Conservation (phyloP, 2,329 filamentous ascomycete species). For the Aspergillus terreus region DNA sequence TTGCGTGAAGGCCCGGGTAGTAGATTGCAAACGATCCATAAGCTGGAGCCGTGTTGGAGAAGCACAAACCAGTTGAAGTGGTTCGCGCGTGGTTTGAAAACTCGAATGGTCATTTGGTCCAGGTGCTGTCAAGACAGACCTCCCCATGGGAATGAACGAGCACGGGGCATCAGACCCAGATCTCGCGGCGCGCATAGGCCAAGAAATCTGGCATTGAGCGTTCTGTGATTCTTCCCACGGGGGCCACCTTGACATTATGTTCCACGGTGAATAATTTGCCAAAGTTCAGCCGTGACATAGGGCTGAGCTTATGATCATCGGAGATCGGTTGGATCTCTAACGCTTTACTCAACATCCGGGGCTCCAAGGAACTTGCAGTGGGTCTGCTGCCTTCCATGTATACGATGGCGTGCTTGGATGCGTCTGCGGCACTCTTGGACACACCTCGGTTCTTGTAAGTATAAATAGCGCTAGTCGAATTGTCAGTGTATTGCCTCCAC, state of each 20-base stretch:
- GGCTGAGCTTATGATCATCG: slow-evolving; percentile 21
- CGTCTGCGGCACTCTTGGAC: slow-evolving; percentile 33
- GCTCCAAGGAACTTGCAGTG: slow-evolving; percentile 20
- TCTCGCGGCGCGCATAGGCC: slow-evolving; percentile 15
- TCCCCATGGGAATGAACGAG: too few relatives aligned
- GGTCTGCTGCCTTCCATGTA: slow-evolving; percentile 21
- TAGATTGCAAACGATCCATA: too few relatives aligned
- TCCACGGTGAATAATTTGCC: slow-evolving; percentile 41
- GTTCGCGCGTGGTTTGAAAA: too few relatives aligned
- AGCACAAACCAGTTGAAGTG: too few relatives aligned
- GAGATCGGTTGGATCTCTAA: slow-evolving; percentile 29
- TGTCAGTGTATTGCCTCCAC: not conserved
- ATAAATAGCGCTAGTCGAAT: slow-evolving; percentile 31
- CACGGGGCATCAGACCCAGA: not conserved
- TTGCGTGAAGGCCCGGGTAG: too few relatives aligned
- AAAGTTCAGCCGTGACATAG: slow-evolving; percentile 39
- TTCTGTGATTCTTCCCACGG: slow-evolving; percentile 32
- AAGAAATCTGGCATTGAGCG: slow-evolving; percentile 23
- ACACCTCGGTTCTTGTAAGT: slow-evolving; percentile 39
- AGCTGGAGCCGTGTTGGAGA: too few relatives aligned
- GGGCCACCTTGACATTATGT: slow-evolving; percentile 41
- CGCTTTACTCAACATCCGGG: slow-evolving; percentile 32
- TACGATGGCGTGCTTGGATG: slow-evolving; percentile 37
- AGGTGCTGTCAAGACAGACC: too few relatives aligned
- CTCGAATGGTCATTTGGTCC: too few relatives aligned